Evolutionary conservation across 2,329 filamentous ascomycete species (phyloP).

Genomic region (Dothideomycetes sp.): DNA sequence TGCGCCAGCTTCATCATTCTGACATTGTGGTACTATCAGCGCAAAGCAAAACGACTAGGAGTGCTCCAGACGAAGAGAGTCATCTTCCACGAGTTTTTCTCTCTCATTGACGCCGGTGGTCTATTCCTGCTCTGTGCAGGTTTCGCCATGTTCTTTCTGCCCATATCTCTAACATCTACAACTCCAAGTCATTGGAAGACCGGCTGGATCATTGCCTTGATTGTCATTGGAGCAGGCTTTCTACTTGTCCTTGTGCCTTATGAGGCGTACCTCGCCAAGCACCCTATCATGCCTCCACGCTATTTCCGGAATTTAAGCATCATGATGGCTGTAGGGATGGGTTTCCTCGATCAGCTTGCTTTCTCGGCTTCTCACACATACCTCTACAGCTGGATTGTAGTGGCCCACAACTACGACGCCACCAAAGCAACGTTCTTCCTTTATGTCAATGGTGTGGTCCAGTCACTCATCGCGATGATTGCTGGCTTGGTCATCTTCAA

Average conservation of each 20-base stretch:
- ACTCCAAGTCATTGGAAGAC: conserved; percentile 32
- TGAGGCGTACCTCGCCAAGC: conserved; percentile 32
- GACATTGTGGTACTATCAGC: conserved; percentile 27
- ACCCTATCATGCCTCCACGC: conserved; percentile 35
- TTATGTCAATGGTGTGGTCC: conserved; percentile 26
- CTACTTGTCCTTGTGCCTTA: conserved; percentile 37
- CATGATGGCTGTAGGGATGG: conserved; percentile 28
- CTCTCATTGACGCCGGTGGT: conserved; percentile 30
- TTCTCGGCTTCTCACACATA: conserved; percentile 37
- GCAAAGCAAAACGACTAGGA: conserved; percentile 20
- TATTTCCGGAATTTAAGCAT: conserved; percentile 37
- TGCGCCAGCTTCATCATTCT: conserved; percentile 25
- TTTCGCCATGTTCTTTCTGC: conserved; percentile 37
- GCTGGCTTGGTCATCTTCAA: conserved; percentile 34
- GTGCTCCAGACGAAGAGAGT: conserved; percentile 17
- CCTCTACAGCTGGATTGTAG: conserved; percentile 36
- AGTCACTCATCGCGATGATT: conserved; percentile 22
- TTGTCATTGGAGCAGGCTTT: conserved; percentile 30
- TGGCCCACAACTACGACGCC: conserved; percentile 30
- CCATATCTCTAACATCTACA: conserved; percentile 34
- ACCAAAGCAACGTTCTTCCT: conserved; percentile 32
- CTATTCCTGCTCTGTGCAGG: conserved; percentile 37
- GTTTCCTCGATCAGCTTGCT: conserved; percentile 31
- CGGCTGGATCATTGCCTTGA: conserved; percentile 34
- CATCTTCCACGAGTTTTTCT: conserved; percentile 24